Base-by-base conservation (phyloP, 2,329 filamentous ascomycete species). In the Nannizzia gypsea region DNA sequence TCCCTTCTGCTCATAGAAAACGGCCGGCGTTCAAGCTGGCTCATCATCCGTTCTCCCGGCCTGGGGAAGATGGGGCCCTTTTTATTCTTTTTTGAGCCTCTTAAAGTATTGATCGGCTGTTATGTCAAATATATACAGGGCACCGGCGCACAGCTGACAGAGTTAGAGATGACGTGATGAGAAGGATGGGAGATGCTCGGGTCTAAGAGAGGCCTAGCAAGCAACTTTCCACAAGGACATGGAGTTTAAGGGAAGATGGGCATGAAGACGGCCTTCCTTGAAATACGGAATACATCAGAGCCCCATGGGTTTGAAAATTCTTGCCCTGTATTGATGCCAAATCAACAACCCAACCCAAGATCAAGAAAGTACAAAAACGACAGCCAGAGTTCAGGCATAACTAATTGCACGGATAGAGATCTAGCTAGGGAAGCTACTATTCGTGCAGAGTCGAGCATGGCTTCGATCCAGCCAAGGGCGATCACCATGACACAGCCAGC, bases 401-500 rank as follows among this genome's bases (percentile, higher is more conserved):
- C n/a, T 34, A 11, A 8, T 11, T 34, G 31, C 8, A 13, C 31
- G 13, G 31, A 34, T 2, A 11, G 31, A 34, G 31, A 11, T 34
- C 8, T 34, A 34, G 31, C 31, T 34, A 13, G 31, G 31, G 31
- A 34, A 11, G 31, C 9, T 34, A 34, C 31, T 3, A 13, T 34
- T 34, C 31, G 31, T 34, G 31, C 31, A 34, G 31, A 34, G 31
- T 42, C 38, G 15, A 42, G 38, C 13, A 11, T 17, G 38, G 38
- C n/a, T 42, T 48, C 20, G 44, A 48, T 48, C 24, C 26, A n/a
- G 26, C 26, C 24, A 34, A 34, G 48, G 26, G 28, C 31, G 48
- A 54, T 54, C 48, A 34, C 6, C 48, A 54, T 31, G 48, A 34
- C 48, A 54, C 48, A 34, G 48, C 48, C 48, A 54, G n/a, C 28